These are phyloP conservation scores for Penicillium sp. DNA, from an alignment of 2,329 filamentous ascomycete genomes.

Conservation along the genomic window DNA sequence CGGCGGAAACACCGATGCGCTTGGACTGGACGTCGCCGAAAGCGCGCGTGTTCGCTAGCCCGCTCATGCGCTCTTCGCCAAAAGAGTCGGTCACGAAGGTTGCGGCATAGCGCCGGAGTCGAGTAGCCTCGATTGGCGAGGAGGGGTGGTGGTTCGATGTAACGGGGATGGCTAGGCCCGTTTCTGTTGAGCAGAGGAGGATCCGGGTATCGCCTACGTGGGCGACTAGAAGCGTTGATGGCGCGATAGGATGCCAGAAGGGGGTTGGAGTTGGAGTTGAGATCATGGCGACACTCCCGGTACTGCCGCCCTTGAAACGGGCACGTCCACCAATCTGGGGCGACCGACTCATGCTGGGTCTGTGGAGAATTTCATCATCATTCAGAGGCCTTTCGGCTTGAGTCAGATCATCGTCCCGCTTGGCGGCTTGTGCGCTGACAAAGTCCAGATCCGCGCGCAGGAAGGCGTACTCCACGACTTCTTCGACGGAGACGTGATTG, in stretches of 20 bases:
- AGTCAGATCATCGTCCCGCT: constrained; percentile 68
- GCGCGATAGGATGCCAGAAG: constrained; percentile 89
- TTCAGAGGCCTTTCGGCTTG: constrained; percentile 75
- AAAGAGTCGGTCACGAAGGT: constrained; percentile 94
- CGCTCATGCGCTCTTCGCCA: constrained; percentile 91
- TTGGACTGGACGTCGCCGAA: constrained; percentile 93
- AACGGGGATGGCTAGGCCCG: constrained; percentile 72
- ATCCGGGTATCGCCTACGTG: constrained; percentile 94
- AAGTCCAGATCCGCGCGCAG: constrained; percentile 93
- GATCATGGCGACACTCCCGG: constrained; percentile 82
- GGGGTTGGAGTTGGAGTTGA: constrained; percentile 87
- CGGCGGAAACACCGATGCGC: constrained; percentile 87
- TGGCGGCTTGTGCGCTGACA: constrained; percentile 79
- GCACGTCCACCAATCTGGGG: constrained; percentile 64
- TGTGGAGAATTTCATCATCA: constrained; percentile 74
- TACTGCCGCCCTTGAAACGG: constrained; percentile 90
- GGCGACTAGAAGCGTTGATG: constrained; percentile 77
- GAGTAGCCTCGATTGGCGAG: constrained; percentile 75
- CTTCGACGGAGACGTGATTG: constrained; percentile 43
- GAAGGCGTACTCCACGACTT: constrained; percentile 82
- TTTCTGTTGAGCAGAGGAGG: constrained; percentile 79
- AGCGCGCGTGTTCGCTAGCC: constrained; percentile 86
- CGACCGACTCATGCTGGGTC: constrained; percentile 49
- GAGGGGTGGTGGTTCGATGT: constrained; percentile 92
- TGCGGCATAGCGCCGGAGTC: constrained; percentile 79